phyloP scores from a whole-genome alignment of 345 rosid species.

The Mangifera indica region DNA sequence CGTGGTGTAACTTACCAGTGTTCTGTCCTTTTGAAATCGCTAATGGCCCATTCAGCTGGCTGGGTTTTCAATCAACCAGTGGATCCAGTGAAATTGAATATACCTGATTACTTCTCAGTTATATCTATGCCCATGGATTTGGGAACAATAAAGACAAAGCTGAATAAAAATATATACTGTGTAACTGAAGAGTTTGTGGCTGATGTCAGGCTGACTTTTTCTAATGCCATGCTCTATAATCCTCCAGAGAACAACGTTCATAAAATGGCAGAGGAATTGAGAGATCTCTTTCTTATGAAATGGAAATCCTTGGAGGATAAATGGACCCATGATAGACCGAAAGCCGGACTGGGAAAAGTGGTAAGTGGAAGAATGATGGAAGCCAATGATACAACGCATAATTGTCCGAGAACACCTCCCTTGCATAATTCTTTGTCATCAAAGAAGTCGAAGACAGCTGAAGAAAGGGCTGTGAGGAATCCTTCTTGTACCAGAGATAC shows the following conservation, averaged over 20 bases:
- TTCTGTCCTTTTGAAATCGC: constrained; percentile 37
- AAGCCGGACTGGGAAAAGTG: constrained; percentile 23
- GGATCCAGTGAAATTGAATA: constrained; percentile 57
- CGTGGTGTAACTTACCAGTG: constrained; percentile 51
- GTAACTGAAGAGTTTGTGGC: constrained; percentile 65
- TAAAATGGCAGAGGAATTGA: constrained; percentile 45
- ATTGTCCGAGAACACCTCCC: constrained; percentile 37
- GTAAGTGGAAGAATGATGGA: constrained; percentile 29
- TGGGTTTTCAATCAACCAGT: constrained; percentile 70
- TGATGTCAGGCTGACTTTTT: constrained; percentile 73
- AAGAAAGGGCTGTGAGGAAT: constrained; percentile 25
- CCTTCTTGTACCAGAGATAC: constrained; percentile 24
- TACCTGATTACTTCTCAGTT: constrained; percentile 84
- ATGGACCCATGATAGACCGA: constrained; percentile 26
- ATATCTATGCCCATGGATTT: constrained; percentile 82
- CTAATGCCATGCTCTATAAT: constrained; percentile 78
- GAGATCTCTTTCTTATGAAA: constrained; percentile 47
- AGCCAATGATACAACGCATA: constrained; percentile 30
- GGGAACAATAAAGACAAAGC: constrained; percentile 64
- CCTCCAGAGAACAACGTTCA: constrained; percentile 65
- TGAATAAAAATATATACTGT: constrained; percentile 46
- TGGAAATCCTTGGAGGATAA: constrained; percentile 66
- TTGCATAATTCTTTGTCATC: constrained; percentile 22
- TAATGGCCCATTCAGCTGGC: constrained; percentile 45
- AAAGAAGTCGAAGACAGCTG: constrained; percentile 33